phyloP scores from a whole-genome alignment of 495 filamentous ascomycete genomes.

The Penicillium daleae region DNA sequence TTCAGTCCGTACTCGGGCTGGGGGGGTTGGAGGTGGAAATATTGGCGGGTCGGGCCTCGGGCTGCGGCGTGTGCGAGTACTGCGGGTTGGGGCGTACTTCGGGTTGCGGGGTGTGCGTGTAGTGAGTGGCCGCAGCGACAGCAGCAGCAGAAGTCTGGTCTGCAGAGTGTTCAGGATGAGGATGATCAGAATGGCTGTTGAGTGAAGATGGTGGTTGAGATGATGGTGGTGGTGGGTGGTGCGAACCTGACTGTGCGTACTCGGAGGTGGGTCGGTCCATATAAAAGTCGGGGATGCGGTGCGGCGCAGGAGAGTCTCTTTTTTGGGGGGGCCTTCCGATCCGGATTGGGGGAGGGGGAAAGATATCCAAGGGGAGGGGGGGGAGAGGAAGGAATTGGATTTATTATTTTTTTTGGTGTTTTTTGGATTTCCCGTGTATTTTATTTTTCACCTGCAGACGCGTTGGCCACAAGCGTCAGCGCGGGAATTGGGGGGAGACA shows the following conservation, averaged over 20 bases:
- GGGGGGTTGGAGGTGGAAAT: constrained; percentile 73
- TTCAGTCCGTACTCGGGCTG: constrained; percentile 87
- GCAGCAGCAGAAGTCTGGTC: constrained; percentile 89
- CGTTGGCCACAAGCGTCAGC: constrained; percentile 16
- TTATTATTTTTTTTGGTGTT: constrained; percentile 6
- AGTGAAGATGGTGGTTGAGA: neutral
- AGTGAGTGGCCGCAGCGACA: constrained; percentile 61
- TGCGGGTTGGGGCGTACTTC: constrained; percentile 51
- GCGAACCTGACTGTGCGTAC: constrained; percentile 99
- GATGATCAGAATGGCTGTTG: constrained; percentile 6
- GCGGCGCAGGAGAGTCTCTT: constrained; percentile 11
- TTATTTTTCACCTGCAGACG: constrained; percentile 21
- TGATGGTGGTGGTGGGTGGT: constrained; percentile 61
- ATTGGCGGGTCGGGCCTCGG: constrained; percentile 72
- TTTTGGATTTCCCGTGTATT: constrained; percentile 1
- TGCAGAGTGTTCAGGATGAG: constrained; percentile 64
- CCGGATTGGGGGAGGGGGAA: constrained; percentile 7
- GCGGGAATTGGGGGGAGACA: constrained; percentile 1
- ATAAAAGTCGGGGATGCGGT: constrained; percentile 37
- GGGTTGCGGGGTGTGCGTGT: constrained; percentile 49
- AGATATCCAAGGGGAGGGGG: constrained; percentile 7
- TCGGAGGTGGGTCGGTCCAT: constrained; percentile 87
- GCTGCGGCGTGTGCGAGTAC: constrained; percentile 66
- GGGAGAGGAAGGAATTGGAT: constrained; percentile 6
- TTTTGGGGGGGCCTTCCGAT: constrained; percentile 12